phyloP scores from a whole-genome alignment of 225 moss, liverwort and hornwort species.

The Pseudoscleropodium purum region DNA sequence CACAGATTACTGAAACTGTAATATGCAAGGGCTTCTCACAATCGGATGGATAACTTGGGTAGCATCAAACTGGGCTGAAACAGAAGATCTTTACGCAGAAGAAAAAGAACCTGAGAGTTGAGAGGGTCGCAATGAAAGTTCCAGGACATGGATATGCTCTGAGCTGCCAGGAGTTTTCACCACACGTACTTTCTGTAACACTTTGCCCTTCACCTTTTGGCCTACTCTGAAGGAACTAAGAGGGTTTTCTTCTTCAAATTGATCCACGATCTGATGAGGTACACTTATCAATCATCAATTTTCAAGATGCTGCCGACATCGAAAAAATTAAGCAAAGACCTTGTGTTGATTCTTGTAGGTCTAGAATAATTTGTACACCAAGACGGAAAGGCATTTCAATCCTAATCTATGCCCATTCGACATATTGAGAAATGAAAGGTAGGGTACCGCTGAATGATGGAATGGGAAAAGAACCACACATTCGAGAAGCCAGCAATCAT shows the following conservation, averaged over 20 bases:
- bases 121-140: conserved; percentile 77
- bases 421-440: not conserved
- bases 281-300: not conserved
- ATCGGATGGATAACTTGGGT: not conserved
- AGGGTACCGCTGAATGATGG: not conserved
- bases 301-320: not conserved
- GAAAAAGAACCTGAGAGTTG: conserved; percentile 63
- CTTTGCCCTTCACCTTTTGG: conserved; percentile 66
- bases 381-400: not conserved
- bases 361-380: not conserved
- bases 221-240: conserved; percentile 54
- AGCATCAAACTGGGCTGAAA: not conserved
- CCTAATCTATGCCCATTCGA: not conserved
- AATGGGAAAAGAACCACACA: not conserved
- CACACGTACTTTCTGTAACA: conserved; percentile 38
- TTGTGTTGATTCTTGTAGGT: not conserved
- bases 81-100: not conserved
- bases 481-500: not conserved
- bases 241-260: conserved; percentile 59
- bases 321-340: not conserved
- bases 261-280: conserved; percentile 61
- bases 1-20: not conserved
- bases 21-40: not conserved
- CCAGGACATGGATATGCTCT: conserved; percentile 35
- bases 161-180: conserved; percentile 36